Conservation (phyloP, 495 filamentous ascomycete species). For the Penicillium manginii region DNA sequence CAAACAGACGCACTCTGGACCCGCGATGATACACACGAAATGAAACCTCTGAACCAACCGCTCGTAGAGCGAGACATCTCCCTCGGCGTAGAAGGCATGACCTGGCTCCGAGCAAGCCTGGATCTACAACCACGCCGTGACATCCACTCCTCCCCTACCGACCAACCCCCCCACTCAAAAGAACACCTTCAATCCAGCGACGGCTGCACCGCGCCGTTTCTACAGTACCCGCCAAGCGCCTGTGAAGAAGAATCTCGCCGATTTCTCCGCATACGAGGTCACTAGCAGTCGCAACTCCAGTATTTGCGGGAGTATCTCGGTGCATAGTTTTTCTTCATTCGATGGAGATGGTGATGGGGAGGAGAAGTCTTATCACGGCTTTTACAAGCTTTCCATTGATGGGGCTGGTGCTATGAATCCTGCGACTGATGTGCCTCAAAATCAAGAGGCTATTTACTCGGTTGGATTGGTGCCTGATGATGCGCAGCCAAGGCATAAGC, state of each 20-base stretch:
- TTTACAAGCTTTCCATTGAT: constrained; percentile 9
- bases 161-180: neutral
- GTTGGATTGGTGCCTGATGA: constrained; percentile 4
- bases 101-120: constrained; percentile 22
- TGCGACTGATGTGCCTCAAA: constrained; percentile 1
- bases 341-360: neutral
- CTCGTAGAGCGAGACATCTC: constrained; percentile 4
- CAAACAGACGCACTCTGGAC: constrained; percentile 15
- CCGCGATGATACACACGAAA: neutral
- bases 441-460: constrained; percentile 13
- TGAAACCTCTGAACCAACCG: constrained; percentile 1
- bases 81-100: constrained; percentile 19
- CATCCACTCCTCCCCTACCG: constrained; percentile 4
- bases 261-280: constrained; percentile 5
- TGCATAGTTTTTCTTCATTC: constrained; percentile 11
- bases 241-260: neutral
- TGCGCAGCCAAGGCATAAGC: constrained; percentile 1
- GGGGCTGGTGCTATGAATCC: neutral
- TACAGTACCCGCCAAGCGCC: constrained; percentile 20
- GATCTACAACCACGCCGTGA: constrained; percentile 10
- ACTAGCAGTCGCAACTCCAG: constrained; percentile 11
- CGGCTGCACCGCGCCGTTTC: constrained; percentile 19
- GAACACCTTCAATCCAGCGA: neutral
- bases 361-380: neutral
- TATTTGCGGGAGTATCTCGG: constrained; percentile 8